Evolutionary conservation across 2,329 filamentous ascomycete species (phyloP), one percentile per base, ranked within the genome.

Genomic region (Verruconis gallopava): DNA sequence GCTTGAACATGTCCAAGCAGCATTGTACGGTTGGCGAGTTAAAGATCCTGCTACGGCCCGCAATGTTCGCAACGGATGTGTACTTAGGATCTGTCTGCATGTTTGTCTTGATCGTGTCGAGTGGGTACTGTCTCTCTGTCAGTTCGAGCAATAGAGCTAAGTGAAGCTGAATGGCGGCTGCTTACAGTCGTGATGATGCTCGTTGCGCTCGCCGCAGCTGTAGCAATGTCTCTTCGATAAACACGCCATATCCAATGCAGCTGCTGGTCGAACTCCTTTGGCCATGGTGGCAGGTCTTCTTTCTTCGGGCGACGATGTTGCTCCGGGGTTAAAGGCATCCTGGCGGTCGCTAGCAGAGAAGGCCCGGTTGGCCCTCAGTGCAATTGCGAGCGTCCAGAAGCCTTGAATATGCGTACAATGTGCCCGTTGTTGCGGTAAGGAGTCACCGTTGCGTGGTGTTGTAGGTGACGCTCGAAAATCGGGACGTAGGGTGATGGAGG

Each of bases 41-140:
- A 62, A 91, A 89, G 38, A 57, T 60, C 45, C 35, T 20, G 18
- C 38, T 39, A 19, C 36, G 32, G 32, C 41, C 38, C 19, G 34
- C 25, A 19, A 13, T 19, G 22, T 41, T 42, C 12, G 21, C 28
- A 11, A 19, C 18, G 19, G 34, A 37, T 36, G 57, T 59, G 43
- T 33, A 38, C 13, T 20, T 42, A 5, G 19, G 18, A 17, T 11
- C 25, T 21, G 50, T 57, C 45, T 57, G 51, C 77, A 91, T 85
- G 55, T 85, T 81, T 43, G 82, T 88, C 68, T 93, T 93, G 58
- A 89, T 80, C 53, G 85, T 89, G 60, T 93, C 85, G 51, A 93
- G 74, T 17, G 85, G 85, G 56, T 89, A 93, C 67, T 71, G 40
- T 17, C 41, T 12, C 13, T 11, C 35, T 37, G 21, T 38, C 13